These are phyloP conservation scores for Brassica nigra DNA, from an alignment of 345 rosid genomes.

Conservation along the genomic window DNA sequence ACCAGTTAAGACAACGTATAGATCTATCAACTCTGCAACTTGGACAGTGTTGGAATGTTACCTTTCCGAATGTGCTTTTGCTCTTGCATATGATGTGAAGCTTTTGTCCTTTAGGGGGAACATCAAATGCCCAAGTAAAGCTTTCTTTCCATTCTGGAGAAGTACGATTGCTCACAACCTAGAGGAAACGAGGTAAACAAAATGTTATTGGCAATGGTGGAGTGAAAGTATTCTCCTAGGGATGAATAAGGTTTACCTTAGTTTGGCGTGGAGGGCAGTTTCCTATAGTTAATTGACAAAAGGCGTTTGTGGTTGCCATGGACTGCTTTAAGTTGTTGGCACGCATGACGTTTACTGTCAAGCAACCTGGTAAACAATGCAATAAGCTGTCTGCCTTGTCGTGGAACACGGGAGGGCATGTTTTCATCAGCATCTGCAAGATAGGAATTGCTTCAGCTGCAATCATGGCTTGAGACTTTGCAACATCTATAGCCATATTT, in stretches of 20 bases:
- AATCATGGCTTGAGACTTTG: conserved; percentile 78
- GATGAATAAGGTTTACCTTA: conserved; percentile 50
- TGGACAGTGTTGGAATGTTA: conserved; percentile 34
- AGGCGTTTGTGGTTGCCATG: conserved; percentile 78
- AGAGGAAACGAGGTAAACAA: conserved; percentile 6
- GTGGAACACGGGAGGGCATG: conserved; percentile 81
- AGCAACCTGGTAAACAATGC: conserved; percentile 91
- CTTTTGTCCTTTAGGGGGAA: conserved; percentile 90
- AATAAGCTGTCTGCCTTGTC: conserved; percentile 80
- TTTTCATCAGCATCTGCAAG: conserved; percentile 79
- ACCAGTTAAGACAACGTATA: background rate
- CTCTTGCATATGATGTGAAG: conserved; percentile 93
- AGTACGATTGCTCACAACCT: conserved; percentile 73
- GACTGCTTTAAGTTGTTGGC: conserved; percentile 86
- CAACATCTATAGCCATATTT: conserved; percentile 71
- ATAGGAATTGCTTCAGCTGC: conserved; percentile 87
- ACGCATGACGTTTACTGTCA: conserved; percentile 75
- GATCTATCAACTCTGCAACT: background rate
- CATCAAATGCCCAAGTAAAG: conserved; percentile 89
- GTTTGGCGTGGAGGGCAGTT: conserved; percentile 85
- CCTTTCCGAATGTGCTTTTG: conserved; percentile 91
- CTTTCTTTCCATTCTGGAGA: conserved; percentile 91
- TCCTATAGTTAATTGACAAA: conserved; percentile 81
- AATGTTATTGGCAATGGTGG: background rate
- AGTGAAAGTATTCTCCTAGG: background rate